Evolutionary conservation across 768 basidiomycete genomes (phyloP).

Genomic region (Suillus fuscotomentosus): DNA sequence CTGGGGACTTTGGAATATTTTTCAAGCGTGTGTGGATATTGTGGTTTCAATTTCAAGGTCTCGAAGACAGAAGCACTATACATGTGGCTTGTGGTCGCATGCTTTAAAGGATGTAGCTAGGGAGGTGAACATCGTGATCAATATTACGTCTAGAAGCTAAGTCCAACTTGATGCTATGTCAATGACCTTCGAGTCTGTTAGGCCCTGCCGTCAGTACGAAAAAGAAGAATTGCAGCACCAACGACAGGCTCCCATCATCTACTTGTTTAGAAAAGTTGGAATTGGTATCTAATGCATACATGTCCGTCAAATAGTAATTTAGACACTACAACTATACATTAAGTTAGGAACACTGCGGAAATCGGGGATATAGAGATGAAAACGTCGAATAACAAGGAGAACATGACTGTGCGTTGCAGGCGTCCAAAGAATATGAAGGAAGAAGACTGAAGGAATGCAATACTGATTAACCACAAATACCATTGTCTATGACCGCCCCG

Average conservation of each 20-base stretch:
- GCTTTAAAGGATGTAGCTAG: not conserved
- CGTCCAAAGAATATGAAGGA: not conserved
- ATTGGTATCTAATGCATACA: not conserved
- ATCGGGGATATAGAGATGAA: not conserved
- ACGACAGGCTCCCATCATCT: not conserved
- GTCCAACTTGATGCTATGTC: too few species aligned
- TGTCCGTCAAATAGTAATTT: not conserved
- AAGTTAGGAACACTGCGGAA: not conserved
- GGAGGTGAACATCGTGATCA: not conserved
- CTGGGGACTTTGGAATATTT: not conserved
- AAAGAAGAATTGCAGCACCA: not conserved
- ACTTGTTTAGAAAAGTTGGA: not conserved
- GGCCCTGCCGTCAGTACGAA: too few species aligned
- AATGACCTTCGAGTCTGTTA: too few species aligned
- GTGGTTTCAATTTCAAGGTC: not conserved
- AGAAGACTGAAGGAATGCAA: not conserved
- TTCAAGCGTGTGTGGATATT: not conserved
- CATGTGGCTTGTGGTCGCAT: not conserved
- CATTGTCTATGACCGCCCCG: constrained; percentile 37
- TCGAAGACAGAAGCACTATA: not conserved
- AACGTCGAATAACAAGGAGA: not conserved
- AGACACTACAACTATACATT: not conserved
- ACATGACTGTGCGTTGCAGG: too few species aligned
- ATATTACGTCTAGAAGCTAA: too few species aligned
- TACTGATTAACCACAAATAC: constrained; percentile 27